A percentile compares a stretch with the other conserved stretches of the same genome.
Conservation (phyloP, 2,329 filamentous ascomycete genomes). For the Nothomitra cinnamomea region DNA sequence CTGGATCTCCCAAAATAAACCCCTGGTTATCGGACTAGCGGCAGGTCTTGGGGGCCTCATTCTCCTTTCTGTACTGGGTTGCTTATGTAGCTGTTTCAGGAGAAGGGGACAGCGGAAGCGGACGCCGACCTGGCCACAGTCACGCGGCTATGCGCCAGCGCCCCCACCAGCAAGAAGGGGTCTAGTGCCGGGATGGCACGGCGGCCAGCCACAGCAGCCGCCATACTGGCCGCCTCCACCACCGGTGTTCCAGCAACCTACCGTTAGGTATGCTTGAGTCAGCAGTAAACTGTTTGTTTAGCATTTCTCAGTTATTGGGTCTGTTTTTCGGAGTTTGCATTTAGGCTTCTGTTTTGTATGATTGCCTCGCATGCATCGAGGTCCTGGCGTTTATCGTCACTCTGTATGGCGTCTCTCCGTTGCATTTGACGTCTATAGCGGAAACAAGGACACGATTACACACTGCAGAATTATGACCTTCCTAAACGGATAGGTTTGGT, state of each 20-base stretch:
- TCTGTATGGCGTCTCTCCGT: neutral
- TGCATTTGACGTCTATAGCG: neutral
- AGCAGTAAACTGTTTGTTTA: neutral
- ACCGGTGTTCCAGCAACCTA: neutral
- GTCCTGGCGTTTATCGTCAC: neutral
- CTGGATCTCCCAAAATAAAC: conserved; percentile 7
- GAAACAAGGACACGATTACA: neutral
- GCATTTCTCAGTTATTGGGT: neutral
- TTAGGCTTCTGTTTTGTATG: neutral
- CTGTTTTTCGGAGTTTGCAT: neutral
- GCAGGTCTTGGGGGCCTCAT: conserved; percentile 4
- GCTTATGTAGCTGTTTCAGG: conserved; percentile 3
- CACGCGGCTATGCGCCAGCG: too few relatives aligned
- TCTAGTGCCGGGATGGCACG: neutral
- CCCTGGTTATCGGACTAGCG: conserved; percentile 5
- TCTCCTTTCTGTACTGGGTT: neutral
- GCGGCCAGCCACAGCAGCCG: neutral
- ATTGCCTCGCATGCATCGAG: neutral
- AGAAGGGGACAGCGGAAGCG: neutral
- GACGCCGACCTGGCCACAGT: neutral
- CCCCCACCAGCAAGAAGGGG: neutral
- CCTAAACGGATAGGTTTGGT: too few relatives aligned
- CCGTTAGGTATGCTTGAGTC: neutral
- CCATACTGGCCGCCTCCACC: neutral
- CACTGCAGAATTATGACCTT: neutral